Base-by-base conservation (phyloP, 2,329 filamentous ascomycete genomes). In the Myriosclerotinia scirpicola region DNA sequence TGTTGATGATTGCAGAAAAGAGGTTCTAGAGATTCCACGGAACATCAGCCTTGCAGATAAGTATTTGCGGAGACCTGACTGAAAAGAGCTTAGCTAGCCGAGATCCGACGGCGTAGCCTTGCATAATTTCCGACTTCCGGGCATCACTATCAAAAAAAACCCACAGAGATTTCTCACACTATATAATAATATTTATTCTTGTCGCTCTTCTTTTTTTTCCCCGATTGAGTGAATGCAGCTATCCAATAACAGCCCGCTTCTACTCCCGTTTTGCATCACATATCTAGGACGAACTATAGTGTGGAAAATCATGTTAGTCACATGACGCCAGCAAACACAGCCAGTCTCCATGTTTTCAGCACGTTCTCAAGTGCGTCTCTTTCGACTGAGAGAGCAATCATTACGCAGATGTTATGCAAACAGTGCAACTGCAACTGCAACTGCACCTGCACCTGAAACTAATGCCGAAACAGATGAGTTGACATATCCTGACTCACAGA, bases 401-500 rank as follows among this genome's bases (percentile, higher is more conserved):
- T 58, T 66, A 56, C 68, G 67, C 65, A 68, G 54, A 64, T 72
- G 68, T 62, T 68, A 67, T 58, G 70, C 75, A 74, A 73, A 73
- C 71, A 60, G 54, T 20, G 22, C 67, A 53, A 60, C 67, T 12
- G 38, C 40, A 30, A 9, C 26, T 20, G 22, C 67, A 53, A 60
- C 67, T 12, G 38, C 40, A 30, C 15, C 26, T 30, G 36, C 36
- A n/a, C 14, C 48, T 20, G 20, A 22, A 60, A 36, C 30, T 50
- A 53, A 12, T 50, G 14, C 17, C 22, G 54, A 61, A 65, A 26
- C 14, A 7, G 66, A 70, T 40, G 66, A 71, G 38, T 71, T 82
- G 55, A 73, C 75, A 64, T 85, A 82, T 70, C 83, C 84, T 17
- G 78, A 82, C 4, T 70, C 81, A 44, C 76, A 80, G 36, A 79